Conservation (phyloP, 225 moss, liverwort and hornwort genomes). For the Lunularia cruciata region DNA sequence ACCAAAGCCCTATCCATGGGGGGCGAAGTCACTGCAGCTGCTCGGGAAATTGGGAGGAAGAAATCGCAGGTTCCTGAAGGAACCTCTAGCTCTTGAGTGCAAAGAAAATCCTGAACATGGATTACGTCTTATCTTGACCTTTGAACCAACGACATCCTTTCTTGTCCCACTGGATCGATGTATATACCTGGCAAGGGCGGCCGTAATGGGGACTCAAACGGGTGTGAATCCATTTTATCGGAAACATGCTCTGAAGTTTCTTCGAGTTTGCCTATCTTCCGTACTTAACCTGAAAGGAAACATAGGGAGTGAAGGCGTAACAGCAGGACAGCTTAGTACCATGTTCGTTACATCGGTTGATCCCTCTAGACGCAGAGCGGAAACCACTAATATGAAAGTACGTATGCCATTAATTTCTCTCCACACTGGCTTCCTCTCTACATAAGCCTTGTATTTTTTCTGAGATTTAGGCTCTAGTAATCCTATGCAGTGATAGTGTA, state of each 20-base stretch:
- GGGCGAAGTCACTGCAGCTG: slow-evolving; percentile 90
- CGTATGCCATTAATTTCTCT: slow-evolving; percentile 9
- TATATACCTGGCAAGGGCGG: slow-evolving; percentile 93
- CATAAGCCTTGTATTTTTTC: not conserved
- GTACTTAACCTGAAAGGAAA: slow-evolving; percentile 97
- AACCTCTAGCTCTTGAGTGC: slow-evolving; percentile 91
- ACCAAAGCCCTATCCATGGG: slow-evolving; percentile 92
- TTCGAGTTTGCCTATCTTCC: slow-evolving; percentile 94
- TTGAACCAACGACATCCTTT: slow-evolving; percentile 98
- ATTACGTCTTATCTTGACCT: slow-evolving; percentile 88
- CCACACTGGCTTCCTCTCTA: too few species aligned
- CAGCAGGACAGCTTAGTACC: slow-evolving; percentile 98
- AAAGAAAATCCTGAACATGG: slow-evolving; percentile 99
- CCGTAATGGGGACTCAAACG: slow-evolving; percentile 83
- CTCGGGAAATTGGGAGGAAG: slow-evolving; percentile 97
- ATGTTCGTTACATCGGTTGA: slow-evolving; percentile 98
- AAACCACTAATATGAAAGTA: slow-evolving; percentile 97
- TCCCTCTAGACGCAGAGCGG: slow-evolving; percentile 93
- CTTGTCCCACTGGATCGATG: slow-evolving; percentile 97
- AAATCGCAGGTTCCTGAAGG: slow-evolving; percentile 94
- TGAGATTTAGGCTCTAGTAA: too few species aligned
- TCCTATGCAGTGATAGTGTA: too few species aligned
- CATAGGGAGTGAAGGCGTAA: slow-evolving; percentile 92
- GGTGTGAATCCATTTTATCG: slow-evolving; percentile 90
- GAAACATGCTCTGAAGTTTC: slow-evolving; percentile 94